Percentiles rank a stretch among this genome's conserved stretches.
Evolutionary conservation across 257 asterid genomes (phyloP).

Genomic region (Gentiana macrophylla): DNA sequence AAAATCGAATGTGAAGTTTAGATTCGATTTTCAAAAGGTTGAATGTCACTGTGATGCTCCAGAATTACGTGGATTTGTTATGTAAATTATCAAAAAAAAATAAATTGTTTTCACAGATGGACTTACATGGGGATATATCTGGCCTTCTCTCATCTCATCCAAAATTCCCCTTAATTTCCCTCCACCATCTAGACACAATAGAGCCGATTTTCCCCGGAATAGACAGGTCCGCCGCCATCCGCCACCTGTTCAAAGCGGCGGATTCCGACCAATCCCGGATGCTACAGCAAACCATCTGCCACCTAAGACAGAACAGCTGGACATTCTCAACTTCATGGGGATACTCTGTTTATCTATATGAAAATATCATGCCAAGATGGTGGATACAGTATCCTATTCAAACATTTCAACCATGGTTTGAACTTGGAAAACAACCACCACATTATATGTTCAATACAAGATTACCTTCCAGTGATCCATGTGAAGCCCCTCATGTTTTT

Average conservation of each 20-base stretch:
- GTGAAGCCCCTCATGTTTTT: constrained; percentile 9
- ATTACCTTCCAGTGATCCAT: not conserved
- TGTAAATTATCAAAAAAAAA: too few relatives aligned
- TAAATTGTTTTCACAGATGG: constrained; percentile 28
- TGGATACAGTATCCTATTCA: constrained; percentile 19
- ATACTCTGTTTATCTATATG: constrained; percentile 53
- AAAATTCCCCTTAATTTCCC: constrained; percentile 41
- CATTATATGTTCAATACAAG: constrained; percentile 7
- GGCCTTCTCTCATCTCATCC: constrained; percentile 68
- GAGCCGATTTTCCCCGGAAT: constrained; percentile 55
- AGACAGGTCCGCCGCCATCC: constrained; percentile 31
- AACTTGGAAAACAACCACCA: not conserved
- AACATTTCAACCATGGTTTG: constrained; percentile 2
- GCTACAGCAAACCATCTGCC: constrained; percentile 67
- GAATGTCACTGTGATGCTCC: too few relatives aligned
- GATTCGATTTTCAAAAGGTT: too few relatives aligned
- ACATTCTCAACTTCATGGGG: constrained; percentile 78
- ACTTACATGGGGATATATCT: constrained; percentile 49
- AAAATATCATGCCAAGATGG: constrained; percentile 41
- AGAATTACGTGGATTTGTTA: too few relatives aligned
- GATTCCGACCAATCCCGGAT: constrained; percentile 49
- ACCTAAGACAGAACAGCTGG: constrained; percentile 38
- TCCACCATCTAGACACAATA: constrained; percentile 57
- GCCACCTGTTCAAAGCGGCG: constrained; percentile 70
- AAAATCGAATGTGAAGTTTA: too few relatives aligned